Base-by-base conservation (phyloP, 2,329 filamentous ascomycete genomes). In the Aureobasidium subglaciale region DNA sequence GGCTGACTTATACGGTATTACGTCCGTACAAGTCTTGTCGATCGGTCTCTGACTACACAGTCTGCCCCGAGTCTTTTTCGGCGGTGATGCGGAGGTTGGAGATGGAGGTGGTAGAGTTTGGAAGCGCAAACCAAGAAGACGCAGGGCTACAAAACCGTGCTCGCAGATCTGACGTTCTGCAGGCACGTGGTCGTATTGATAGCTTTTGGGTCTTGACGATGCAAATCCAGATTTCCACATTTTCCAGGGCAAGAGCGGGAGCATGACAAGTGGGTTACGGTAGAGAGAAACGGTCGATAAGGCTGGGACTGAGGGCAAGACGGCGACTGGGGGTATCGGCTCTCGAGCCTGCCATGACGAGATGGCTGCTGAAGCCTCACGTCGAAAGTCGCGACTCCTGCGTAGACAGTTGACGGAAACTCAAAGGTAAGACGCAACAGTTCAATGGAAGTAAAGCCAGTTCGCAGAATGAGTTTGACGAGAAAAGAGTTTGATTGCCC, bases 401-500 rank as follows among this genome's bases (percentile, higher is more conserved):
- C 22, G 16, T 9, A 9, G 18, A 40, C 37, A 40, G 37, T 7
- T 20, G 22, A 40, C 37, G 37, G 13, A 7, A 13, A n/a, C 6
- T n/a, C 4, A 4, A 3, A 25, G n/a, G 10, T 6, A 25, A 16
- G 15, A 20, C 5, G 20, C 9, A 37, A 24, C 45, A 37, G n/a
- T 49, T 29, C 5, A 27, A 25, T 22, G 32, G 5, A 15, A 35
- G 9, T 10, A 20, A 40, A 29, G n/a, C 27, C 3, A 7, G 24
- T 22, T 27, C 20, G 13, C 27, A 5, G 20, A 22, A 29, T 9
- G 35, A 29, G n/a, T 30, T 32, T 18, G 29, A n/a, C 24, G 2
- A 29, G 25, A 22, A 52, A 52, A 52, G 35, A 52, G 48, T 52
- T 52, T 52, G 48, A 52, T 52, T 52, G 48, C n/a, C 48, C 35